A percentile compares a stretch with the other conserved stretches of the same genome.
Conservation (phyloP, 2,329 filamentous ascomycete species). For the Aspergillus sp. region DNA sequence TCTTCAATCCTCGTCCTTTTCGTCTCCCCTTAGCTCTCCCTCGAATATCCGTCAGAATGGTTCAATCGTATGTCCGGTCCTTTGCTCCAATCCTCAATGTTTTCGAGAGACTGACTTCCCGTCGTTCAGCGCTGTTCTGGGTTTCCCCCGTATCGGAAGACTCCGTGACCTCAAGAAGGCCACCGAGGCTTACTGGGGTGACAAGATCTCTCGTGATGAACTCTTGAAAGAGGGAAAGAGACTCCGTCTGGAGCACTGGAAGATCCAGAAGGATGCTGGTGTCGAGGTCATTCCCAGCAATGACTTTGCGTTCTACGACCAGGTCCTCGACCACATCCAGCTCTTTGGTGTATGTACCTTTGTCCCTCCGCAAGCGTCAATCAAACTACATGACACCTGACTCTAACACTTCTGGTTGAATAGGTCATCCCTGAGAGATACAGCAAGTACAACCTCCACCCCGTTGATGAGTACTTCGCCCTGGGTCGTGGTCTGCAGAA, state of each 20-base stretch:
- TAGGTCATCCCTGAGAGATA: slow-evolving; percentile 89
- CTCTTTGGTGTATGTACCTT: slow-evolving; percentile 72
- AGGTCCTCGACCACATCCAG: slow-evolving; percentile 96
- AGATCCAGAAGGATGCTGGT: slow-evolving; percentile 97
- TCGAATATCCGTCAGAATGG: slow-evolving; percentile 42
- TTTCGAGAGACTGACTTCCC: slow-evolving; percentile 3
- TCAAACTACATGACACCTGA: background rate
- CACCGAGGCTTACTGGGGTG: slow-evolving; percentile 94
- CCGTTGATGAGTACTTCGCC: slow-evolving; percentile 96
- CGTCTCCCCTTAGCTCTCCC: slow-evolving; percentile 7
- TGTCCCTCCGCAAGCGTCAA: slow-evolving; percentile 6
- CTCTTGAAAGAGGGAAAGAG: slow-evolving; percentile 93
- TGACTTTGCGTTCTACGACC: slow-evolving; percentile 98
- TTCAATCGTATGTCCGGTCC: slow-evolving; percentile 56
- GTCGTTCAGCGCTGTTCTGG: slow-evolving; percentile 61
- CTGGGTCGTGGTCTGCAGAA: slow-evolving; percentile 99
- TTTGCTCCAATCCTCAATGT: slow-evolving; percentile 25
- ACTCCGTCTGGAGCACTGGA: slow-evolving; percentile 94
- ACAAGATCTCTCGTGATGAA: slow-evolving; percentile 85
- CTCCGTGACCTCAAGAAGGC: slow-evolving; percentile 99
- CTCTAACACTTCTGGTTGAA: slow-evolving; percentile 17
- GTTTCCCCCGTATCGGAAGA: slow-evolving; percentile 97
- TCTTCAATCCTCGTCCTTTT: slow-evolving; percentile 2
- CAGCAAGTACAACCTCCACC: slow-evolving; percentile 76
- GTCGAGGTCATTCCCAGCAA: slow-evolving; percentile 98